These are phyloP conservation scores for Barnettozyma californica DNA, from an alignment of 805 yeast genomes.

Conservation along the genomic window DNA sequence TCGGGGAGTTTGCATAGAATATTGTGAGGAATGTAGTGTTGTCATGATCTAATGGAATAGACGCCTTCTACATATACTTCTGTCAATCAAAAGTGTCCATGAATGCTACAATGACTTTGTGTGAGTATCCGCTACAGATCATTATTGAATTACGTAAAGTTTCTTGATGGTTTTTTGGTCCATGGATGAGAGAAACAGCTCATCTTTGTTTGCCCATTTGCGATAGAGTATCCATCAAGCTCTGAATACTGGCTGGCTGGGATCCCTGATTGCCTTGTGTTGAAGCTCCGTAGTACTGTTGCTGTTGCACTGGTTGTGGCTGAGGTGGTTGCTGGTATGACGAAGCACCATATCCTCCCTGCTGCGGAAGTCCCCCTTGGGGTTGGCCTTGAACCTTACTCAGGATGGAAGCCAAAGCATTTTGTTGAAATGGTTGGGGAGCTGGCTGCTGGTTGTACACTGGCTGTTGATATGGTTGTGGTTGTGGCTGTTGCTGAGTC, in stretches of 20 bases:
- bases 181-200: constrained; percentile 7
- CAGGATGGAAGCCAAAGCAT: constrained; percentile 8
- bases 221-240: constrained; percentile 32
- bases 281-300: not conserved
- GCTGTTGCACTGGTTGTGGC: not conserved
- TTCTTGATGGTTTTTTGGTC: not conserved
- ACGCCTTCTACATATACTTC: too few species aligned
- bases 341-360: constrained; percentile 1
- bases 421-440: constrained; percentile 5
- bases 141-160: too few species aligned
- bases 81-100: too few species aligned
- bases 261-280: not conserved
- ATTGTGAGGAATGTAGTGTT: too few species aligned
- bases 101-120: too few species aligned
- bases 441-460: constrained; percentile 6
- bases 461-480: constrained; percentile 11
- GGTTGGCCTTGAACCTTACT: constrained; percentile 6
- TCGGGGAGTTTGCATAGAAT: constrained; percentile 49
- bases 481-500: constrained; percentile 7
- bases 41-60: too few species aligned
- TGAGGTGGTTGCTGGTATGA: constrained; percentile 2
- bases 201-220: constrained; percentile 26
- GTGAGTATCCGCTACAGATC: too few species aligned
- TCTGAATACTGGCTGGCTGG: constrained; percentile 21
- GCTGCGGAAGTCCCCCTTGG: constrained; percentile 1